Evolutionary conservation across 2,329 filamentous ascomycete species (phyloP), one percentile per base, ranked within the genome.

Genomic region (Corinectria fuckeliana): DNA sequence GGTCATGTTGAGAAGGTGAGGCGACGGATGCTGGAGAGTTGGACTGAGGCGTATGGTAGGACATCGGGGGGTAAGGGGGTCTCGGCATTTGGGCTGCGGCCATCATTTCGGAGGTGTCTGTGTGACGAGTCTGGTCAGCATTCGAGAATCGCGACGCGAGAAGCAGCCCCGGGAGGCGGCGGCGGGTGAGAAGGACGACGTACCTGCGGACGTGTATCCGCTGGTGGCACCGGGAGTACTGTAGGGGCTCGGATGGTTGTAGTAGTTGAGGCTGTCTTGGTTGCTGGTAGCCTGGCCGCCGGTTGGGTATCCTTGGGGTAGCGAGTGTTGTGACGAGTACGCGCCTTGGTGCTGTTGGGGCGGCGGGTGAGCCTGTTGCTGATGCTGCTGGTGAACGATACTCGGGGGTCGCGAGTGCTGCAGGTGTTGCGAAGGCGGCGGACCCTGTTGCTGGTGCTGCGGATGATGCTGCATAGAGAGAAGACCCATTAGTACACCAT

Each of bases 1-100:
- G 92, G 73, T 98, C 94, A 77, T 97, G 93, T 56, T 88, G 85
- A 58, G 93, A 92, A 20, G 92, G 90, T 30, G 94, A 97, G 64
- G 93, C 91, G 70, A 97, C 93, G 50, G 93, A 96, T 36, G 92
- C 92, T 48, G 94, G 94, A 55, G 94, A 97, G 77, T 94, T 96
- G 56, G 93, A 96, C 80, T 97, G 93, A 55, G 93, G 93, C 16
- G 93, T 96, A 77, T 97, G 92, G 75, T 97, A 97, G 28, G 83
- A 84, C 74, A 97, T 96, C 61, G 92, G 92, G 69, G 93, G 93
- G 75, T 96, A 97, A 45, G 88, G 85, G 69, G 89, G 87, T 76
- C 89, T 87, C 77, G 92, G 90, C 91, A 88, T 84, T 73, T 82
- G 79, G 63, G 80, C 80, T 70, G 85, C 82, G 78, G 88, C 89